Evolutionary conservation across 2,329 filamentous ascomycete species (phyloP), one percentile per base, ranked within the genome.

Genomic region (Capronia coronata): DNA sequence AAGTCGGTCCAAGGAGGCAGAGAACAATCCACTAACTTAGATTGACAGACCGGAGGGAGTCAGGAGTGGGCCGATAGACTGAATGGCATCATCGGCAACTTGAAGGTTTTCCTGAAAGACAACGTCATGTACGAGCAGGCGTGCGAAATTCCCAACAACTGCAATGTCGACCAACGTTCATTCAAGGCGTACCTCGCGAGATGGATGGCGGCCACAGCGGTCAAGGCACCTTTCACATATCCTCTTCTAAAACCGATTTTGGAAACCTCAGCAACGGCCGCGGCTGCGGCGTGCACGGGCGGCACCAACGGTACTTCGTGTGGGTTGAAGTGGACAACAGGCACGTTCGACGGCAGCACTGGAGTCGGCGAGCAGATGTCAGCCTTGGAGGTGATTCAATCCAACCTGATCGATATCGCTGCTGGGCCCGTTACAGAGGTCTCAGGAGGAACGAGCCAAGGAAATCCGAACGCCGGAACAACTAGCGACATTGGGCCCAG

Each of bases 111-210:
- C 70, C 70, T 73, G 16, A 64, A 71, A 0, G 61, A 71, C 39
- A 74, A 76, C 52, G 67, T 82, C 51, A 75, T 82, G 68, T 78
- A 71, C 57, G 81, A 84, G 62, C 68, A 71, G 30, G 73, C 77
- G 9, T 85, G 82, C 61, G 81, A 84, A 61, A 65, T 61, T 39
- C 61, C 71, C 51, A 63, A 69, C 55, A 72, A 65, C 11, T 84
- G 81, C 67, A 77, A 82, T 64, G 70, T 75, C n/a, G 80, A 84
- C 55, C 79, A 83, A 64, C 75, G 72, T 39, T 76, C 75, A 1
- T 85, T 84, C 72, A 85, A 84, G 65, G 79, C 79, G 9, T 84
- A 82, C 61, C 70, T 84, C 4, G 68, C 75, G 0, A 76, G 81
- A 32, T 85, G 79, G 74, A 71, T 74, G 67, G 78, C 76, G 11